A percentile compares a stretch with the other conserved stretches of the same genome.
phyloP scores from a whole-genome alignment of 805 yeast genomes.

The Metschnikowia similis region DNA sequence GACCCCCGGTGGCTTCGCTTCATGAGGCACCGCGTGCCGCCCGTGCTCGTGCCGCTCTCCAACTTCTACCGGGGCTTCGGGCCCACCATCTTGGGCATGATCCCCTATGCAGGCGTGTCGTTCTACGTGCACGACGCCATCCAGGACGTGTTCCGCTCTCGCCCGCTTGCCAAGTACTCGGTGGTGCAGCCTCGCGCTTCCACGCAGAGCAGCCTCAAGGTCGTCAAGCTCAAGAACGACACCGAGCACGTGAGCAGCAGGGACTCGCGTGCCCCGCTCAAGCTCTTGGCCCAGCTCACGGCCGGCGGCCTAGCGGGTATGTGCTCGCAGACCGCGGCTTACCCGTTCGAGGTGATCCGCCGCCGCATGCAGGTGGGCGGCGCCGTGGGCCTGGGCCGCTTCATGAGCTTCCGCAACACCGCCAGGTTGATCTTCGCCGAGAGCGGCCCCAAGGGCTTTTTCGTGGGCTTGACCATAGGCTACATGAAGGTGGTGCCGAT shows the following conservation, averaged over 20 bases:
- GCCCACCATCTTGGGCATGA: slow-evolving; percentile 92
- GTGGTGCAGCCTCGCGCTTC: slow-evolving; percentile 33
- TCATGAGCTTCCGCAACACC: slow-evolving; percentile 49
- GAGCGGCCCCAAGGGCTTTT: slow-evolving; percentile 82
- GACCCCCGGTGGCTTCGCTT: slow-evolving; percentile 37
- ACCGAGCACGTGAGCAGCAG: slow-evolving; percentile 25
- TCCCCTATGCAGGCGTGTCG: slow-evolving; percentile 97
- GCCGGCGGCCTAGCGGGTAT: slow-evolving; percentile 98
- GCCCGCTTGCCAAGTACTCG: slow-evolving; percentile 43
- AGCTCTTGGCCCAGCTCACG: slow-evolving; percentile 84
- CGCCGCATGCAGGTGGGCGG: slow-evolving; percentile 96
- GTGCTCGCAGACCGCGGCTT: slow-evolving; percentile 92
- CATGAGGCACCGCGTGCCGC: slow-evolving; percentile 32
- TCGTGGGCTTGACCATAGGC: slow-evolving; percentile 92
- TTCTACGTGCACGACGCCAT: slow-evolving; percentile 89
- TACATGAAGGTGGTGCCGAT: slow-evolving; percentile 93
- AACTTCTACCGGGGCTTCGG: slow-evolving; percentile 93
- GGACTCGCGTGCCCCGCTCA: slow-evolving; percentile 58
- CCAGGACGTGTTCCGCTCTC: slow-evolving; percentile 80
- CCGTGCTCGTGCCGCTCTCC: slow-evolving; percentile 33
- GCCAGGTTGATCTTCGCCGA: slow-evolving; percentile 61
- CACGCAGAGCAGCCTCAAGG: slow-evolving; percentile 9
- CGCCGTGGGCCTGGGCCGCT: slow-evolving; percentile 57
- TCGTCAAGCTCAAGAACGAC: slow-evolving; percentile 16
- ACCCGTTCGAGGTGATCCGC: slow-evolving; percentile 92